Base-by-base conservation (phyloP, 345 rosid species). In the Diplotaxis tenuifolia region DNA sequence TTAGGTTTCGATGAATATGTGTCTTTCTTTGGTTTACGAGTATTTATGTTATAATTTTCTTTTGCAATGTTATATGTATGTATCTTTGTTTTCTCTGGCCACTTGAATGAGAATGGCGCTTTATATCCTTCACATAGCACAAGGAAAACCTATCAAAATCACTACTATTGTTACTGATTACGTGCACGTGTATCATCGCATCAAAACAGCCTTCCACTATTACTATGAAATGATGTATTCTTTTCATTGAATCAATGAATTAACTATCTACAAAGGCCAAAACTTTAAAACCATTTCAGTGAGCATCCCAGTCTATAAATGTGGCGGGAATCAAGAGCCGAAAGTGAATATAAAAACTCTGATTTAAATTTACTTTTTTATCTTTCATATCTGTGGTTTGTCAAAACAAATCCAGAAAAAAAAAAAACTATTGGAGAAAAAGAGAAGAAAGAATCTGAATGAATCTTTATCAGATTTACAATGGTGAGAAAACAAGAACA, bases 391-490 rank as follows among this genome's bases (percentile, higher is more conserved):
- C 68, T 77, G 73, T 71, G 58, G 34, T 71, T 16, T 64, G 72
- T 71, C 68, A 61, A 71, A 77, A 77, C 68, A 72, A 59, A 71
- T 59, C 59, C 22, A 59, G 54, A 38, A 71, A 47, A 22, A 66
- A 66, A 20, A 67, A 20, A 21, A 3, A 36, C 52, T 62, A 53
- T 75, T 54, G 70, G 50, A 63, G 45, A 75, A 53, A 75, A 76
- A 64, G 58, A 31, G 11, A 71, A 19, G 47, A 77, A 77, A 77
- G 73, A 72, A 71, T 76, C 75, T 65, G 67, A 71, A 77, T 66
- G 64, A 61, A 72, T 52, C 73, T 60, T 65, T 54, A 65, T 59
- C 72, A 71, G 68, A 77, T 77, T 72, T 77, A 77, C 81, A 72
- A 59, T 71, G 71, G 65, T 23, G 66, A 10, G 49, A 64, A 70